Evolutionary conservation across 1,284 basidiomycete genomes (phyloP), one percentile per base, ranked within the genome.

Genomic region (Cutaneotrichosporon spelunceum): DNA sequence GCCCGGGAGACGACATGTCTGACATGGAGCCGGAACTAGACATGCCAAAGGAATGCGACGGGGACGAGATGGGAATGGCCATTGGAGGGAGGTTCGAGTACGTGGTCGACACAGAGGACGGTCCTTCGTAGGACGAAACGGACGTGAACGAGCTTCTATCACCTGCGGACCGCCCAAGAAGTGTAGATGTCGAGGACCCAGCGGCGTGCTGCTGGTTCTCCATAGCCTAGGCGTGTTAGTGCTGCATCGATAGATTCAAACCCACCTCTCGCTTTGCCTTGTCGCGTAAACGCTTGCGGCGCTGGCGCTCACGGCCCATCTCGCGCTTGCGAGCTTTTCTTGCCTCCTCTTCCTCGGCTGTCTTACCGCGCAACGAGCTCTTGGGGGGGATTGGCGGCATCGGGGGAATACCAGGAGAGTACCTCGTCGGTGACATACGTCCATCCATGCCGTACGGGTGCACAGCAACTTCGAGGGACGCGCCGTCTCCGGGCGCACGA

Each of bases 261-360:
- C 52, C 24, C 30, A 60, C 62, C 57, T 64, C 65, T 14, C 62
- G 65, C 62, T 66, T 66, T n/a, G 59, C 57, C 58, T 66, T 66
- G 53, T 66, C 65, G 44, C 65, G 47, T 36, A 64, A 47, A 14
- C 65, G 62, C 50, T 66, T 66, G 55, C 65, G 57, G 33, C 65
- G 62, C 53, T 66, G 65, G n/a, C 65, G 53, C 23, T 64, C 62
- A 27, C 65, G 62, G 4, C 62, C 62, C 65, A 64, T 63, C 54
- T 66, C 65, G 23, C 65, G 65, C 49, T 66, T 66, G 52, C 62
- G 58, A 1, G 60, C 58, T 53, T 62, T 60, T 53, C 65, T 60
- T 11, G 65, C 65, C 48, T 66, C 65, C 24, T 66, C 65, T 21
- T 61, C 60, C 39, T 60, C 62, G 5, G 36, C 59, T 13, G 39